A percentile compares a stretch with the other conserved stretches of the same genome.
Evolutionary conservation across 495 filamentous ascomycete genomes (phyloP).

Genomic region (Elaphomyces granulatus): DNA sequence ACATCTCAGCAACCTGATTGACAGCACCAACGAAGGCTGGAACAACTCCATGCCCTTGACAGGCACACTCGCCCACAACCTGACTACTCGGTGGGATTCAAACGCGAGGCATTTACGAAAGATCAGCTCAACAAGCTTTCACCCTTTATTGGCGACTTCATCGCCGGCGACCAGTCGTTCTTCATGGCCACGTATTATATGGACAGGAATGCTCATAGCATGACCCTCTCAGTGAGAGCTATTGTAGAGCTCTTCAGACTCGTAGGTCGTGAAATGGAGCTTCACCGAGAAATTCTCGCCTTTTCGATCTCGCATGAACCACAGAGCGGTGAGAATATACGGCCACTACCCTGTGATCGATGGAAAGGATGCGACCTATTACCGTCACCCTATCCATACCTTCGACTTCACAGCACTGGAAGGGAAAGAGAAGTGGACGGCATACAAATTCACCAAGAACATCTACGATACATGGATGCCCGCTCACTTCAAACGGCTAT

Average conservation of each 20-base stretch:
- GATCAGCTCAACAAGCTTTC: conserved; percentile 26
- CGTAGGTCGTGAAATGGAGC: conserved; percentile 7
- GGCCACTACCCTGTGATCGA: conserved; percentile 17
- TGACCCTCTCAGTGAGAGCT: conserved; percentile 16
- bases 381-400: conserved; percentile 3
- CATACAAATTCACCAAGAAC: conserved; percentile 13
- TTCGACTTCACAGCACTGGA: conserved; percentile 17
- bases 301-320: conserved; percentile 38
- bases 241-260: conserved; percentile 3
- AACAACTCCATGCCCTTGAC: conserved; percentile 19
- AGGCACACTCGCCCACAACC: conserved; percentile 25
- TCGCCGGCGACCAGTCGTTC: conserved; percentile 1
- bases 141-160: not conserved
- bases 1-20: conserved; percentile 20
- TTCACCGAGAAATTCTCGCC: conserved; percentile 17
- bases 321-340: conserved; percentile 14
- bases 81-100: conserved; percentile 30
- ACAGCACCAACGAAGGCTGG: conserved; percentile 33
- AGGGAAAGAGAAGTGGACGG: conserved; percentile 21
- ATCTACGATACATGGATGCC: not conserved
- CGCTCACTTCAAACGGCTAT: not conserved
- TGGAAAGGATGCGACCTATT: conserved; percentile 9
- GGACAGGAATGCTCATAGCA: conserved; percentile 25
- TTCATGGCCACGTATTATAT: conserved; percentile 12
- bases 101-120: conserved; percentile 24